A percentile compares a stretch with the other conserved stretches of the same genome.
These are phyloP conservation scores for Myriosclerotinia duriaeana DNA, from an alignment of 2,329 filamentous ascomycete species.

Conservation along the genomic window DNA sequence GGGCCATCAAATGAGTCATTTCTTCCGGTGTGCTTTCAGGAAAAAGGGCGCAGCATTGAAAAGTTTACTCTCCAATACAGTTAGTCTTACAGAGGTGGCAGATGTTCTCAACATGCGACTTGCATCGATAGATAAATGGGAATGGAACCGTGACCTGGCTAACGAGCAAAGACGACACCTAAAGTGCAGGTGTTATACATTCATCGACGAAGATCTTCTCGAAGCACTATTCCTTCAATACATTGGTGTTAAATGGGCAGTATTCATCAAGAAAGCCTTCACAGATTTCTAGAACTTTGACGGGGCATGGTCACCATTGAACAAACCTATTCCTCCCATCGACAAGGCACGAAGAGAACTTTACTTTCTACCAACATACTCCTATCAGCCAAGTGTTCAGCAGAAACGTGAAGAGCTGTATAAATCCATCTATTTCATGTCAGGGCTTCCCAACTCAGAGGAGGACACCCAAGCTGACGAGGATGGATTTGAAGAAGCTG, in stretches of 20 bases:
- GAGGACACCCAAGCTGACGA: slow-evolving; percentile 23
- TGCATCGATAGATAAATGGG: slow-evolving; percentile 51
- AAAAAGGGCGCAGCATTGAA: slow-evolving; percentile 52
- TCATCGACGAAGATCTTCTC: slow-evolving; percentile 59
- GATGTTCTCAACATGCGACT: slow-evolving; percentile 60
- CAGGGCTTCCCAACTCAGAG: slow-evolving; percentile 33
- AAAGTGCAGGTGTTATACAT: slow-evolving; percentile 60
- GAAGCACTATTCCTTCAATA: slow-evolving; percentile 56
- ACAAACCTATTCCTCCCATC: slow-evolving; percentile 26
- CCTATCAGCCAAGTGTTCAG: slow-evolving; percentile 32
- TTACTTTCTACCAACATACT: slow-evolving; percentile 30
- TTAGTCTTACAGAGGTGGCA: slow-evolving; percentile 53
- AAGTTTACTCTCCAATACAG: slow-evolving; percentile 50
- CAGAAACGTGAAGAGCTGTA: slow-evolving; percentile 34
- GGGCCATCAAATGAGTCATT: slow-evolving; percentile 51
- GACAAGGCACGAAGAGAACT: slow-evolving; percentile 34
- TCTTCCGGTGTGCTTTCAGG: slow-evolving; percentile 50
- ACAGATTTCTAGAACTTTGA: slow-evolving; percentile 31
- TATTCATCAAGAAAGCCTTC: slow-evolving; percentile 48
- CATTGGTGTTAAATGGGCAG: slow-evolving; percentile 53
- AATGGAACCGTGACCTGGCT: slow-evolving; percentile 50
- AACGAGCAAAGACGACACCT: slow-evolving; percentile 54
- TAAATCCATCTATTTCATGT: slow-evolving; percentile 38
- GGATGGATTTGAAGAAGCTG: slow-evolving; percentile 36
- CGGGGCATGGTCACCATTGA: slow-evolving; percentile 34